phyloP scores from a whole-genome alignment of 2,329 filamentous ascomycete species.

The Lachnellula arida region DNA sequence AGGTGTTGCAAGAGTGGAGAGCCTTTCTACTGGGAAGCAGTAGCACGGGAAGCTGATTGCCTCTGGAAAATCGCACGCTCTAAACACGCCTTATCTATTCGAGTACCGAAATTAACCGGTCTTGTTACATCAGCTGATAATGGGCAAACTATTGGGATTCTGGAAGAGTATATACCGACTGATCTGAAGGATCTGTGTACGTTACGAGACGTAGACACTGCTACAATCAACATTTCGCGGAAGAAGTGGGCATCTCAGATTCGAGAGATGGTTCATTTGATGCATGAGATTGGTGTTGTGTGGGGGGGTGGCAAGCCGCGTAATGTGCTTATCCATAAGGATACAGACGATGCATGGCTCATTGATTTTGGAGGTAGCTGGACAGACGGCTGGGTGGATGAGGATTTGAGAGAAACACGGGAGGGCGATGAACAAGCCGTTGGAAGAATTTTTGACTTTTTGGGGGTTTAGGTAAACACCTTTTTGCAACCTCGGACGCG shows the following conservation, averaged over 20 bases:
- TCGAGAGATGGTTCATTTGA: conserved; percentile 6
- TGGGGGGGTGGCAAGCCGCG: conserved; percentile 27
- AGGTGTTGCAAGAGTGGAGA: conserved; percentile 18
- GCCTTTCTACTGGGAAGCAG: conserved; percentile 1
- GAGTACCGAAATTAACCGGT: conserved; percentile 10
- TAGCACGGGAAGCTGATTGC: conserved; percentile 18
- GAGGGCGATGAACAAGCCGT: conserved; percentile 16
- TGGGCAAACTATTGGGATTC: conserved; percentile 16
- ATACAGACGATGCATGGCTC: conserved; percentile 16
- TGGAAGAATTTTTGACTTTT: conserved; percentile 4
- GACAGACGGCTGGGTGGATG: conserved; percentile 21
- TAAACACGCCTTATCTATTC: conserved; percentile 9
- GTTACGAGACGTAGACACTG: not conserved
- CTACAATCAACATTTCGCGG: conserved; percentile 3
- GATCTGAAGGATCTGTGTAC: not conserved
- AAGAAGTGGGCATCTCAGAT: conserved; percentile 20
- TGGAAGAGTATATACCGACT: conserved; percentile 17
- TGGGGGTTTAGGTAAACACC: not conserved
- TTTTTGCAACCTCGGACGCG: too few relatives aligned
- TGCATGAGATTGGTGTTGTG: conserved; percentile 19
- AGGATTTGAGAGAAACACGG: conserved; percentile 12
- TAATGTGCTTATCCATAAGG: conserved; percentile 19
- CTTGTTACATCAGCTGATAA: conserved; percentile 10
- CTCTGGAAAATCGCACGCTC: conserved; percentile 11
- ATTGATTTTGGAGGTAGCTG: conserved; percentile 25